Conservation (phyloP, 805 yeast genomes). For the Starmerella scarabaei region DNA sequence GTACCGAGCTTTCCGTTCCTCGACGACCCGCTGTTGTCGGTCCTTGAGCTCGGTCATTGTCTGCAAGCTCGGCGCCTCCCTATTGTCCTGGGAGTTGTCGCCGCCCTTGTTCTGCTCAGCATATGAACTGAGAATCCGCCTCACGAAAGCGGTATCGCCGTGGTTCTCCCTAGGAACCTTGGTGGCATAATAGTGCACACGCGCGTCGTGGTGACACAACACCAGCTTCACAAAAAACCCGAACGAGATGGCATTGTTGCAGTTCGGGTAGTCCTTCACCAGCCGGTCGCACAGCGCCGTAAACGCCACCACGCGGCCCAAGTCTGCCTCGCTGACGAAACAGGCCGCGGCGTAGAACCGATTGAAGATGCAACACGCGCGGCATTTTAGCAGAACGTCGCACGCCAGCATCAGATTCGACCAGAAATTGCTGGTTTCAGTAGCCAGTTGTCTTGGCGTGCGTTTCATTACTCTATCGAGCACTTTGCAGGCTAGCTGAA, state of each 20-base stretch:
- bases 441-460: conserved; percentile 36
- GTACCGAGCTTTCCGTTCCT: too few relatives aligned
- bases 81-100: too few relatives aligned
- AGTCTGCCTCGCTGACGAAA: conserved; percentile 18
- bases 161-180: conserved; percentile 2
- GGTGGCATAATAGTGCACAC: conserved; percentile 15
- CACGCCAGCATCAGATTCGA: conserved; percentile 24
- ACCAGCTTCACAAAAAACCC: conserved; percentile 25
- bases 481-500: conserved; percentile 16
- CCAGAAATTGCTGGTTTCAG: conserved; percentile 34
- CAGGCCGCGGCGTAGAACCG: conserved; percentile 21
- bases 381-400: conserved; percentile 25
- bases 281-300: conserved; percentile 19
- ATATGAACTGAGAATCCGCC: background rate
- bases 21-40: too few relatives aligned
- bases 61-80: too few relatives aligned
- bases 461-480: conserved; percentile 17
- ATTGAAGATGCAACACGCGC: conserved; percentile 23
- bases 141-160: conserved; percentile 14
- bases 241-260: conserved; percentile 23
- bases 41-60: too few relatives aligned
- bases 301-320: conserved; percentile 18
- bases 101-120: background rate
- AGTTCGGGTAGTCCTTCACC: conserved; percentile 21
- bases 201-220: conserved; percentile 26